Base-by-base conservation (phyloP, 2,329 filamentous ascomycete genomes). In the Coniochaeta sp. region DNA sequence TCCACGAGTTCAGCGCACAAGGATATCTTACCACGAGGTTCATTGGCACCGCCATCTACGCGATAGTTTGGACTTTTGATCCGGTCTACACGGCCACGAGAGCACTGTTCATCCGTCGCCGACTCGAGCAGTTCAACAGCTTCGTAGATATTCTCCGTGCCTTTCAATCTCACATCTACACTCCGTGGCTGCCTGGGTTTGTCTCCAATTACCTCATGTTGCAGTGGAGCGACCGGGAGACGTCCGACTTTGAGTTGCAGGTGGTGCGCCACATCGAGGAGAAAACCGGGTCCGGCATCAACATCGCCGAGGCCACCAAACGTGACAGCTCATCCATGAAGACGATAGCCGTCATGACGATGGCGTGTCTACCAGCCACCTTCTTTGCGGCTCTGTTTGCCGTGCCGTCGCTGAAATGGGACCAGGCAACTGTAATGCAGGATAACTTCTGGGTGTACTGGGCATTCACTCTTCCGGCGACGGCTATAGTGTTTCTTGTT, bases 281-380 rank as follows among this genome's bases (percentile, higher is more conserved):
- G 28, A 28, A 30, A n/a, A 59, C 58, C 14, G 58, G 58, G 32
- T 59, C 55, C 36, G 40, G 58, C 32, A 26, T 57, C 9, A 40
- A 40, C 9, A 57, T 60, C 3, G 24, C 69, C 71, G 14, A 77
- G 74, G 1, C 70, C 81, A 1, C 79, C 79, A 61, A 58, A 22
- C 57, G 55, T 3, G 65, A 68, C 57, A 62, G 66, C 55, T 62
- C 65, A 1, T 65, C 67, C 9, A 75, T 76, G 71, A 72, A 73
- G 55, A 71, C 70, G 3, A 70, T 76, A 8, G 71, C 74, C 1
- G 62, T 74, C 2, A 67, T 76, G 60, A 75, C 71, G 19, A 72
- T 75, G 61, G 62, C 69, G 0, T 76, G 75, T 60, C 66, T 75
- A 2, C 74, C 74, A 1, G 71, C 69, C 0, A 75, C 73, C 24